phyloP scores from a whole-genome alignment of 768 basidiomycete species.

The Peribolospora baueri region DNA sequence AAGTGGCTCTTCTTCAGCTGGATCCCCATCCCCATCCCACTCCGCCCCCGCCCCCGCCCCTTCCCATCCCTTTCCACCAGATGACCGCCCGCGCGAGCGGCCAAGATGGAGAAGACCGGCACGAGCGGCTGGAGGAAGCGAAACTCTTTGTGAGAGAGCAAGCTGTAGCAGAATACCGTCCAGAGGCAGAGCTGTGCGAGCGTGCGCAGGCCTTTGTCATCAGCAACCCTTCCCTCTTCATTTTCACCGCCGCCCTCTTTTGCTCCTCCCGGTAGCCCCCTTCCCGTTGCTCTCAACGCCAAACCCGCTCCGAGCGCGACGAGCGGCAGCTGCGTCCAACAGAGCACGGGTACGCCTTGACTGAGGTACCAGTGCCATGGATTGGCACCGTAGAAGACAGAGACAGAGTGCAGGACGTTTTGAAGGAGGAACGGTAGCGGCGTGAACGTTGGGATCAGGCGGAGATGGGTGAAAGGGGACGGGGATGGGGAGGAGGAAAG shows the following conservation, averaged over 20 bases:
- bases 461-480: slow-evolving; percentile 44
- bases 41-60: too few relatives aligned
- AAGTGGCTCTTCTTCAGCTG: background rate
- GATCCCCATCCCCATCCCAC: slow-evolving; percentile 11
- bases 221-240: background rate
- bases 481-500: slow-evolving; percentile 13
- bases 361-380: slow-evolving; percentile 72
- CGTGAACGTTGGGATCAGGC: slow-evolving; percentile 40
- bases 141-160: slow-evolving; percentile 90
- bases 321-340: slow-evolving; percentile 48
- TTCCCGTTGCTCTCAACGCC: too few relatives aligned
- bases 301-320: slow-evolving; percentile 28
- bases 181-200: slow-evolving; percentile 34
- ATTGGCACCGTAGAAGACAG: slow-evolving; percentile 72
- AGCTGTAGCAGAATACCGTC: slow-evolving; percentile 43
- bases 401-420: slow-evolving; percentile 53
- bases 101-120: slow-evolving; percentile 57
- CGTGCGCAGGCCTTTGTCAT: slow-evolving; percentile 2
- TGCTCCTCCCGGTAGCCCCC: background rate
- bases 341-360: slow-evolving; percentile 64
- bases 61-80: background rate
- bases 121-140: slow-evolving; percentile 80
- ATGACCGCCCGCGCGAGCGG: slow-evolving; percentile 43
- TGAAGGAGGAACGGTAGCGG: slow-evolving; percentile 56
- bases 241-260: background rate